phyloP scores from a whole-genome alignment of 2,329 filamentous ascomycete species.

The Akanthomyces muscarius region DNA sequence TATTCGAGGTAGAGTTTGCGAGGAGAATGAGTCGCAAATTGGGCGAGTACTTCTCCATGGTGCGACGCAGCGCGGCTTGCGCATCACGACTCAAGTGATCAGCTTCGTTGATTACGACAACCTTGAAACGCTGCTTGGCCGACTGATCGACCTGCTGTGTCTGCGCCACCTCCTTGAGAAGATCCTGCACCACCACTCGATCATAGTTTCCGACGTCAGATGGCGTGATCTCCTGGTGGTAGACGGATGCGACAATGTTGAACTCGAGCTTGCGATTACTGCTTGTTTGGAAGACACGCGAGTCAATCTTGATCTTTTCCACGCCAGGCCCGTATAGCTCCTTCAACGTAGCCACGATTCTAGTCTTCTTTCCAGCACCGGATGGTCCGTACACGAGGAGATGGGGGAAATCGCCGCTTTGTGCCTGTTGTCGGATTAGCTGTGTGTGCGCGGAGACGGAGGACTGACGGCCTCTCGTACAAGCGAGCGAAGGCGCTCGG shows the following conservation, averaged over 20 bases:
- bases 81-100: conserved; percentile 92
- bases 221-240: conserved; percentile 97
- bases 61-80: conserved; percentile 87
- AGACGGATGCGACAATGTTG: conserved; percentile 95
- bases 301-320: conserved; percentile 99
- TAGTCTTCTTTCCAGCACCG: conserved; percentile 95
- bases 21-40: conserved; percentile 88
- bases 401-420: conserved; percentile 96
- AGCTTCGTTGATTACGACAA: conserved; percentile 98
- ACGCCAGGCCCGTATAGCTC: conserved; percentile 93
- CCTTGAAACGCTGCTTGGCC: conserved; percentile 92
- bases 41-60: conserved; percentile 99
- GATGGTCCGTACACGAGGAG: conserved; percentile 95
- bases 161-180: conserved; percentile 96
- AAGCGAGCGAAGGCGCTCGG: conserved; percentile 78
- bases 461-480: conserved; percentile 47
- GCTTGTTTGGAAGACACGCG: conserved; percentile 90
- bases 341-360: conserved; percentile 91
- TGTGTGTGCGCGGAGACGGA: not conserved
- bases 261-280: conserved; percentile 98
- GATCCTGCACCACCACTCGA: conserved; percentile 89
- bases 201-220: conserved; percentile 97
- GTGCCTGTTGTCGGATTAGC: conserved; percentile 57
- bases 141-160: conserved; percentile 96
- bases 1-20: conserved; percentile 95